These are phyloP conservation scores for Trypanosoma avium DNA, from an alignment of 208 protist genomes.

Conservation along the genomic window DNA sequence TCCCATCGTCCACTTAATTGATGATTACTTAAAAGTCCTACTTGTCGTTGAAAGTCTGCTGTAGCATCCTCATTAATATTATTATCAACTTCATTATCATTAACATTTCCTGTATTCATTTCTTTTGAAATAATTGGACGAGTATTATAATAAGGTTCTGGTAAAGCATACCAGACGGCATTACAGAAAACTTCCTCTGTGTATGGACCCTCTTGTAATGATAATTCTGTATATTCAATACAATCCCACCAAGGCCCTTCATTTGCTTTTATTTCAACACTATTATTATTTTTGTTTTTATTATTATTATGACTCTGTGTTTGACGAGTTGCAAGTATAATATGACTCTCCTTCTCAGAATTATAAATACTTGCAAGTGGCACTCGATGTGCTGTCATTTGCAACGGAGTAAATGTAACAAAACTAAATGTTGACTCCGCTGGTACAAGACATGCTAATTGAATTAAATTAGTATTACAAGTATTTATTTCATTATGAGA, in stretches of 20 bases:
- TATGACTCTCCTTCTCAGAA: conserved; percentile 20
- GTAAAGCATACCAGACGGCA: conserved; percentile 17
- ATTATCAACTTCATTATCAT: neutral
- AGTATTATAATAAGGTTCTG: conserved; percentile 1
- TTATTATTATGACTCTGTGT: neutral
- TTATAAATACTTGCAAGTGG: conserved; percentile 26
- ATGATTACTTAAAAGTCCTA: conserved; percentile 9
- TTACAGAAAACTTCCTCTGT: conserved; percentile 4
- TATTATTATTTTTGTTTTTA: neutral
- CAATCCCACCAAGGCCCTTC: conserved; percentile 16
- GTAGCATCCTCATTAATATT: conserved; percentile 1
- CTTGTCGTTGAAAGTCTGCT: conserved; percentile 1
- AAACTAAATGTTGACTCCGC: neutral
- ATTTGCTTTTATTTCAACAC: neutral
- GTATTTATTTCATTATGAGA: neutral
- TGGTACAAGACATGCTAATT: conserved; percentile 24
- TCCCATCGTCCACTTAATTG: conserved; percentile 27
- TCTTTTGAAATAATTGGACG: neutral
- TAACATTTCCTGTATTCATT: neutral
- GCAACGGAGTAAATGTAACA: conserved; percentile 17
- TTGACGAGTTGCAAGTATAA: conserved; percentile 8
- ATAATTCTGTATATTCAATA: conserved; percentile 21
- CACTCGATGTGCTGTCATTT: conserved; percentile 8
- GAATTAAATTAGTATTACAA: no score
- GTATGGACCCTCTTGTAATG: conserved; percentile 25